Evolutionary conservation across 495 filamentous ascomycete genomes (phyloP), one percentile per base, ranked within the genome.

Genomic region (Penicillium dipodomyicola): DNA sequence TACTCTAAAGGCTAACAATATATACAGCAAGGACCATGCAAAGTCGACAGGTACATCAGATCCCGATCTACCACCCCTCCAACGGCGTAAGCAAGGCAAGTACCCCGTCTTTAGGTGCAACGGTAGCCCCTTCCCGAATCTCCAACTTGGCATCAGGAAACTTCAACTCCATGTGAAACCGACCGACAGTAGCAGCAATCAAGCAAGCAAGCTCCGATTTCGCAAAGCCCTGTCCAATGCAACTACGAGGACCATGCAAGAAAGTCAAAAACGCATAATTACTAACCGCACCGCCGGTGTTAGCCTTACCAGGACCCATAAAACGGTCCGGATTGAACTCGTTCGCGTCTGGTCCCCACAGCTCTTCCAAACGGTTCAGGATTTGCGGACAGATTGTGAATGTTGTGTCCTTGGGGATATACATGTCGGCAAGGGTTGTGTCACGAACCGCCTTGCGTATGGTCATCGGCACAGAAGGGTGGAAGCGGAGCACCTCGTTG

Each of bases 291-390:
- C 78, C 72, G 67, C 74, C 71, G 68, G 84, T 66, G 70, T 74
- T 74, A 7, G 77, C 71, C 62, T 78, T 43, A 19, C 77, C 77
- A n/a, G 71, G 65, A 20, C 75, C 73, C 74, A 83, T 72, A 87
- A 90, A 97, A 14, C 92, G 79, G 59, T 95, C 89, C 0, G 92
- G 92, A 25, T 82, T 77, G 76, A 95, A 96, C 27, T 84, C 78
- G 47, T 88, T 83, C 9, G 90, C 91, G 57, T 96, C 90, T 0
- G 73, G 58, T 22, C 93, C 92, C 93, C 93, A 97, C 46, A 94
- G 84, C 52, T 84, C 82, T 45, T 74, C 79, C 52, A 80, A 79
- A 67, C 88, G 87, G 69, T 96, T 93, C 50, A 91, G 81, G 22
- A 85, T 75, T 50, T 74, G 73, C 1, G 83, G 77, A 15, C 71